Evolutionary conservation across 2,329 filamentous ascomycete genomes (phyloP).

Genomic region (Hymenoscyphus occultus): DNA sequence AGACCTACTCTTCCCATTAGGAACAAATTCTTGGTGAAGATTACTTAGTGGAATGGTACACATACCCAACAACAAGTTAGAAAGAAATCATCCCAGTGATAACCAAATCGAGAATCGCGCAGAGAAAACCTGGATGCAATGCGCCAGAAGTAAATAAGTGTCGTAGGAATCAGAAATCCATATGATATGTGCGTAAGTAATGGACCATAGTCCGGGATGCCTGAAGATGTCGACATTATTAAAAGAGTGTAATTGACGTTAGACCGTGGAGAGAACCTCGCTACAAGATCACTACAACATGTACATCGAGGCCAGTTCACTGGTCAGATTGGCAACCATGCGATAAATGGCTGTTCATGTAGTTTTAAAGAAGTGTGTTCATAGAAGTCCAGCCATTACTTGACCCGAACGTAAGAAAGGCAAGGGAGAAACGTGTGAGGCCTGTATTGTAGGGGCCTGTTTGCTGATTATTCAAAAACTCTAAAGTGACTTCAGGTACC

Average conservation of each 20-base stretch:
- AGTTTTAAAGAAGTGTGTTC: neutral
- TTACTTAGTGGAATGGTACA: neutral
- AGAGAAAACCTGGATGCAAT: conserved; percentile 2
- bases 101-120: neutral
- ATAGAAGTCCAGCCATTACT: neutral
- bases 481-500: neutral
- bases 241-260: conserved; percentile 1
- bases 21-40: neutral
- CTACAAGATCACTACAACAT: neutral
- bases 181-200: neutral
- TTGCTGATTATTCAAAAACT: neutral
- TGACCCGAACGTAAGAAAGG: neutral
- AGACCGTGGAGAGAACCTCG: neutral
- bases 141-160: conserved; percentile 1
- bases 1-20: conserved; percentile 5
- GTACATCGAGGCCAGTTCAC: neutral
- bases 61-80: conserved; percentile 5
- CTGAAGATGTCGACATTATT: conserved; percentile 2
- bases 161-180: conserved; percentile 7
- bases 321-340: neutral
- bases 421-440: neutral
- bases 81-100: conserved; percentile 5
- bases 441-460: neutral
- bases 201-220: conserved; percentile 2
- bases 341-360: neutral